Percentiles rank a stretch among this genome's conserved stretches.
These are phyloP conservation scores for Triticum timopheevii DNA, from an alignment of 176 grass and related monocot genomes.

Conservation along the genomic window DNA sequence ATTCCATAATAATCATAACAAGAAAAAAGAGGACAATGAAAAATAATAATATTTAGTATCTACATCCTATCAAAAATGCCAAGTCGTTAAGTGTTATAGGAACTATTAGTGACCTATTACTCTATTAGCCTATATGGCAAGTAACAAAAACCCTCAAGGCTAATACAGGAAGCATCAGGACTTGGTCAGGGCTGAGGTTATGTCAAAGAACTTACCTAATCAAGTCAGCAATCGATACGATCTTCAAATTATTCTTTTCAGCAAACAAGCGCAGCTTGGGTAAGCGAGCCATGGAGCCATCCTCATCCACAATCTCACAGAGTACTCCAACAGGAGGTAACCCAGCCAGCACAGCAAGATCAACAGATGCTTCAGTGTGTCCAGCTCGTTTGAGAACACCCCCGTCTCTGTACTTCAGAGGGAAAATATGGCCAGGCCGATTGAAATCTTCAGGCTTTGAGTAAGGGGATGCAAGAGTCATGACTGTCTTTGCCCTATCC, in stretches of 20 bases:
- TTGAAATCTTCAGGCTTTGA: slow-evolving; percentile 80
- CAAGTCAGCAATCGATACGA: slow-evolving; percentile 92
- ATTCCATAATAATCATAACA: neutral
- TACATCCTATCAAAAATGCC: neutral
- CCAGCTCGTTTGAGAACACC: slow-evolving; percentile 92
- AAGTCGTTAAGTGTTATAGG: neutral
- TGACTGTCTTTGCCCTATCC: slow-evolving; percentile 75
- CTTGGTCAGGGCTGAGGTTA: neutral
- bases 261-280: slow-evolving; percentile 71
- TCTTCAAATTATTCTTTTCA: slow-evolving; percentile 83
- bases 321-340: slow-evolving; percentile 68
- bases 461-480: slow-evolving; percentile 63
- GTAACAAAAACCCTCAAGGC: neutral
- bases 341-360: slow-evolving; percentile 74
- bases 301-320: slow-evolving; percentile 90
- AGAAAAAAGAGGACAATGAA: neutral
- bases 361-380: slow-evolving; percentile 87
- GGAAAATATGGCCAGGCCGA: slow-evolving; percentile 90
- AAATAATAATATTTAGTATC: neutral
- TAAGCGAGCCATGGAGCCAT: slow-evolving; percentile 87
- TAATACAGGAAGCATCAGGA: slow-evolving; percentile 1
- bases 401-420: slow-evolving; percentile 85
- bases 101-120: neutral
- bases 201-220: slow-evolving; percentile 51
- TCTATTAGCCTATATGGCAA: neutral